Evolutionary conservation across 106 monocot species (phyloP), one percentile per base, ranked within the genome.

Genomic region (Alisma plantagoaquatica): DNA sequence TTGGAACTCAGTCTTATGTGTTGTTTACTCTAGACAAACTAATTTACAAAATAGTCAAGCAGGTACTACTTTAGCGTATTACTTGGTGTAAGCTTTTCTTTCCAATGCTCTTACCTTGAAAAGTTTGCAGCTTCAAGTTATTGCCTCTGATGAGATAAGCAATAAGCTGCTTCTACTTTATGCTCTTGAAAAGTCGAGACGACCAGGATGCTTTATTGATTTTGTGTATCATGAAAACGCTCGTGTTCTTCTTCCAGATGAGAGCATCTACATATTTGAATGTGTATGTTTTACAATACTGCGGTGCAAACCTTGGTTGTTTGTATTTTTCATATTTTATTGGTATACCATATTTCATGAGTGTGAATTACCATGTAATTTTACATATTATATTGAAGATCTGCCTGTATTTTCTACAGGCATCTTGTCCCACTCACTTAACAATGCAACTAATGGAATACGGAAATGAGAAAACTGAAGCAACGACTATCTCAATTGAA

Each of bases 21-120:
- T 87, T 93, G 28, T 93, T 93, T 67, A 93, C 93, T 11, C 66
- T 93, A 35, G 93, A 93, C 72, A 93, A 93, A 51, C 57, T 93
- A 53, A 87, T 93, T 50, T 87, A 93, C 60, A 93, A 87, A 87
- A 50, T 93, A 45, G 87, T 93, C 54, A 93, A 93, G 46, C 91
- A 91, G 84, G 91, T 84, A 63, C 10, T 22, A 9, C 24, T 10
- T 10, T 14, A 38, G 14, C 35, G 9, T 38, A 38, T 38, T 38
- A 38, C n/a, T n/a, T 38, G 35, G 9, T 38, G 14, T 7, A 38
- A 7, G 14, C 35, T 38, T 6, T 7, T 38, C 35, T 38, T 7
- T 7, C 14, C 14, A 14, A 38, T 38, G 35, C 14, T 38, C 14
- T 7, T 7, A 6, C 14, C 35, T 38, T 38, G 14, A 38, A 14